These are phyloP conservation scores for Amesomyces nigricolor DNA, from an alignment of 2,329 filamentous ascomycete species.

Conservation along the genomic window DNA sequence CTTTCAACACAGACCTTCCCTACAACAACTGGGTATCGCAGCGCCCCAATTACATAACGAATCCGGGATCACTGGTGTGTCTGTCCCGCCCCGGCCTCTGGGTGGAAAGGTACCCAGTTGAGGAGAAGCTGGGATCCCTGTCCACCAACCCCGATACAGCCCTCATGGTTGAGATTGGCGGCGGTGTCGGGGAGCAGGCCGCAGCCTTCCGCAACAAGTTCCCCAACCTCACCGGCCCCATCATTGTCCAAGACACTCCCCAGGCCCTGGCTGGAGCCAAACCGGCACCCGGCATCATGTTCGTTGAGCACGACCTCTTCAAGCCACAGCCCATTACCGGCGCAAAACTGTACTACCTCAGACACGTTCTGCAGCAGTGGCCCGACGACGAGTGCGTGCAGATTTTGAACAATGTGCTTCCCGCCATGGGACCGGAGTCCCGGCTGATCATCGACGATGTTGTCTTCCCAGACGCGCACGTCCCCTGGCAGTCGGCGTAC, in stretches of 20 bases:
- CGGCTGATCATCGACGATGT: conserved; percentile 40
- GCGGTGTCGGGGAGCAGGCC: conserved; percentile 9
- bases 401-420: conserved; percentile 32
- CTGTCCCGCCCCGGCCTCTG: conserved; percentile 25
- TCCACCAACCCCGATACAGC: background rate
- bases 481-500: conserved; percentile 29
- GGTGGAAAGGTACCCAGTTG: conserved; percentile 25
- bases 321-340: conserved; percentile 25
- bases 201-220: background rate
- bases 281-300: conserved; percentile 1
- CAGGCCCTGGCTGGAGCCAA: background rate
- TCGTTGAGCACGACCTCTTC: conserved; percentile 25
- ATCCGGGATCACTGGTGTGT: conserved; percentile 26
- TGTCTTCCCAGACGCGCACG: conserved; percentile 34
- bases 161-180: conserved; percentile 14
- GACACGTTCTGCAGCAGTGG: conserved; percentile 35
- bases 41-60: conserved; percentile 21
- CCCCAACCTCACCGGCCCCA: conserved; percentile 4
- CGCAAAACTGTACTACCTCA: conserved; percentile 36
- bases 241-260: conserved; percentile 15
- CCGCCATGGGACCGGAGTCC: conserved; percentile 32
- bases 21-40: conserved; percentile 25
- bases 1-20: conserved; percentile 23
- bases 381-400: conserved; percentile 28
- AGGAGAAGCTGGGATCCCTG: background rate